phyloP scores from a whole-genome alignment of 345 rosid species.

The Trapa incisa region DNA sequence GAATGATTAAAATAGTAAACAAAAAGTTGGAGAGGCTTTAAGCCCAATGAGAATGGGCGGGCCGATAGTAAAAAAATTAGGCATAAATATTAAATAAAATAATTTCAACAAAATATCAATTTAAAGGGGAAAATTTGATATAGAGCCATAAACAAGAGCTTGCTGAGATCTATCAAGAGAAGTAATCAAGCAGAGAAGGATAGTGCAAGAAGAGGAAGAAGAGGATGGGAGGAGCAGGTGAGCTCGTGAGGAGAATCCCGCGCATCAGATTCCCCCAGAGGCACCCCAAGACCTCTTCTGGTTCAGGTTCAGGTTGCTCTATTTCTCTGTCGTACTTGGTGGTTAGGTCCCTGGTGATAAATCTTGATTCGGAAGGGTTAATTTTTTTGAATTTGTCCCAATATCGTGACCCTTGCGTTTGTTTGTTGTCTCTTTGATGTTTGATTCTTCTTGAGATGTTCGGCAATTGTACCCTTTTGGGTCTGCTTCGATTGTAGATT shows the following conservation, averaged over 20 bases:
- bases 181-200: too few species aligned
- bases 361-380: not conserved
- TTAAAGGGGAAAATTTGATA: too few species aligned
- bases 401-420: not conserved
- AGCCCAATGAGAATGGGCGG: too few species aligned
- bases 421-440: not conserved
- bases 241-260: constrained; percentile 46
- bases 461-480: not conserved
- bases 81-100: too few species aligned
- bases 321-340: not conserved
- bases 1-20: not conserved
- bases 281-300: constrained; percentile 23
- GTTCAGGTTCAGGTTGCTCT: constrained; percentile 4
- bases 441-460: not conserved
- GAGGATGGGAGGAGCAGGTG: constrained; percentile 9
- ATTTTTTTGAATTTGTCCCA: not conserved
- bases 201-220: not conserved
- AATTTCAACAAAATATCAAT: too few species aligned
- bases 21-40: not conserved
- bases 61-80: too few species aligned
- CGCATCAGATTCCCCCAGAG: constrained; percentile 63
- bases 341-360: not conserved
- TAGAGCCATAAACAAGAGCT: not conserved
- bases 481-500: not conserved
- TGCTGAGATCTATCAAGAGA: not conserved